phyloP scores from a whole-genome alignment of 495 filamentous ascomycete species.

The Annulohypoxylon maeteangense region DNA sequence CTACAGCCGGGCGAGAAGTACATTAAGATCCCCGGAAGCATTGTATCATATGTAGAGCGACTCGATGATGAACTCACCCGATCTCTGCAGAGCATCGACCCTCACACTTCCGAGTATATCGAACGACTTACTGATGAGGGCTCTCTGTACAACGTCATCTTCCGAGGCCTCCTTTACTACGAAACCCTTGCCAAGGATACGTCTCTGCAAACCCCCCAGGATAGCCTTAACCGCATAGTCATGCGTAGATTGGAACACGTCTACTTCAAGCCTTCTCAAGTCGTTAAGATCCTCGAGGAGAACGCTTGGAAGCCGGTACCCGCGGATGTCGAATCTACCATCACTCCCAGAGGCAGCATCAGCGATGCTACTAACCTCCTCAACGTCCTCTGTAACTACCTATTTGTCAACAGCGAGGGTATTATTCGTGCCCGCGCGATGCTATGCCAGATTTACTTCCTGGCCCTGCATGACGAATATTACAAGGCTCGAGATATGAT shows the following conservation, averaged over 20 bases:
- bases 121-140: constrained; percentile 92
- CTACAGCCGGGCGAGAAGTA: constrained; percentile 75
- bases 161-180: constrained; percentile 85
- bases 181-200: constrained; percentile 78
- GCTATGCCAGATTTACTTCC: constrained; percentile 98
- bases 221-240: constrained; percentile 87
- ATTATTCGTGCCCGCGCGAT: constrained; percentile 96
- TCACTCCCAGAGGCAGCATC: constrained; percentile 75
- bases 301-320: constrained; percentile 90
- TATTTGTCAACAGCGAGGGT: constrained; percentile 92
- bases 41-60: constrained; percentile 94
- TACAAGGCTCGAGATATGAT: constrained; percentile 98
- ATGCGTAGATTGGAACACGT: constrained; percentile 95
- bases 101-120: constrained; percentile 98
- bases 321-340: constrained; percentile 72
- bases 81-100: constrained; percentile 95
- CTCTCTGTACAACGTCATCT: constrained; percentile 89
- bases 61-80: constrained; percentile 97
- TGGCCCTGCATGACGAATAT: constrained; percentile 96
- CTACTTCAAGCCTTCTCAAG: constrained; percentile 98
- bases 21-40: constrained; percentile 89
- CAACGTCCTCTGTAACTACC: constrained; percentile 89
- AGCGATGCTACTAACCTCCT: constrained; percentile 78
- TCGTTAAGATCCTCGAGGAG: constrained; percentile 91
- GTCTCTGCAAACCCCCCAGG: constrained; percentile 79